Percentiles rank a stretch among this genome's conserved stretches.
Conservation (phyloP, 148 eudicot species). For the Chenopodium formosanum region DNA sequence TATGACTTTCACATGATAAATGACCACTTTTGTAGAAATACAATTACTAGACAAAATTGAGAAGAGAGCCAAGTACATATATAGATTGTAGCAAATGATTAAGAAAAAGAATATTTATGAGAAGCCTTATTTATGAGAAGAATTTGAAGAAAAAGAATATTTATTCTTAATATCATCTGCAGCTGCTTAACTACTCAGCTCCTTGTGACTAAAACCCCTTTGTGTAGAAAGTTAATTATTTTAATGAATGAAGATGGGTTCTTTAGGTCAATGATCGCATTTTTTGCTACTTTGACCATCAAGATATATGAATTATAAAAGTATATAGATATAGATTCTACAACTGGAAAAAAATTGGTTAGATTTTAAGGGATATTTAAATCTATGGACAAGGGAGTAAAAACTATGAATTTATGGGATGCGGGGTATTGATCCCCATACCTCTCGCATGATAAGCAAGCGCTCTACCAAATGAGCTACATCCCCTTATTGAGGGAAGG, state of each 20-base stretch:
- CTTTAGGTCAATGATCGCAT: too few relatives aligned
- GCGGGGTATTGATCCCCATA: slow-evolving; percentile 71
- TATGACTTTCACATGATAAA: background rate
- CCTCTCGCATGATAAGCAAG: slow-evolving; percentile 87
- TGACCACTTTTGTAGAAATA: background rate
- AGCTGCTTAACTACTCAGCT: background rate
- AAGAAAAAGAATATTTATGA: background rate
- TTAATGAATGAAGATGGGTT: too few relatives aligned
- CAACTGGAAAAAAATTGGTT: too few relatives aligned
- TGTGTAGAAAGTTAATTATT: background rate
- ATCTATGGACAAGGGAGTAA: background rate
- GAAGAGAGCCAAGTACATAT: background rate
- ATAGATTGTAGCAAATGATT: background rate
- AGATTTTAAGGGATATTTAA: background rate
- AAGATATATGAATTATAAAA: too few relatives aligned
- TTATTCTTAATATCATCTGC: background rate
- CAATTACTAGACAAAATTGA: background rate
- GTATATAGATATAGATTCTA: too few relatives aligned
- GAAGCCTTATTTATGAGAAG: background rate
- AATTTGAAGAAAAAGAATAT: background rate
- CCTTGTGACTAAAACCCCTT: background rate
- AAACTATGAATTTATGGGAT: too few relatives aligned
- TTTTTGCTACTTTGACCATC: too few relatives aligned
- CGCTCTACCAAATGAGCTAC: slow-evolving; percentile 89
- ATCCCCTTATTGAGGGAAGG: slow-evolving; percentile 36